Evolutionary conservation across 2,329 filamentous ascomycete species (phyloP), one percentile per base, ranked within the genome.

Genomic region (Didymella keratinophila): DNA sequence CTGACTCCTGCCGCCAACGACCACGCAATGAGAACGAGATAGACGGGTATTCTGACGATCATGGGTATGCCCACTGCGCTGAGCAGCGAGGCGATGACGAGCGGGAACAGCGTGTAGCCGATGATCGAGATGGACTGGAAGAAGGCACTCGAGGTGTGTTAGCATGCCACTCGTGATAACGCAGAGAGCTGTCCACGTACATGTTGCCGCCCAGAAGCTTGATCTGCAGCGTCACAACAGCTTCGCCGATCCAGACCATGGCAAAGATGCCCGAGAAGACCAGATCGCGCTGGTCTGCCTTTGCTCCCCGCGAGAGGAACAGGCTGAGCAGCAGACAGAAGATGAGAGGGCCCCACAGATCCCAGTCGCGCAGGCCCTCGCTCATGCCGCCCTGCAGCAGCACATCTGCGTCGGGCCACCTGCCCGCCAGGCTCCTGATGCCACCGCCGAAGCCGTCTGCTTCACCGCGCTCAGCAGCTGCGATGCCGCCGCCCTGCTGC

Each of bases 101-200:
- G 86, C 2, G 95, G 95, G 80, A 99, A 99, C 55, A 99, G 86
- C 1, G 95, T 99, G 79, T 99, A 99, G 44, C 95, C 95, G 75
- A 99, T 99, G 70, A 99, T 96, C 78, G 93, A 98, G 67, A 99
- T 87, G 57, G 93, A 96, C 78, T 99, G 95, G 73, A 96, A 95
- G 78, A 99, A 99, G 18, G 95, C 97, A 71, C 94, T 98, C 74
- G 18, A 30, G 5, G n/a, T 11, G 20, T 50, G 76, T 79, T 63
- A 78, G 71, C 58, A 51, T 11, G 32, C 46, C 14, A 45, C 14
- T 39, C 34, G n/a, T 10, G n/a, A n/a, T 7, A 18, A 11, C 9
- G 32, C 8, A 21, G 11, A 16, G 16, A 2, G 23, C 18, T 20
- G 34, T 42, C 41, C 25, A 86, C 93, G 79, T 82, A 98, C 94